Conservation (phyloP, 2,329 filamentous ascomycete genomes). For the Ilyonectria robusta region DNA sequence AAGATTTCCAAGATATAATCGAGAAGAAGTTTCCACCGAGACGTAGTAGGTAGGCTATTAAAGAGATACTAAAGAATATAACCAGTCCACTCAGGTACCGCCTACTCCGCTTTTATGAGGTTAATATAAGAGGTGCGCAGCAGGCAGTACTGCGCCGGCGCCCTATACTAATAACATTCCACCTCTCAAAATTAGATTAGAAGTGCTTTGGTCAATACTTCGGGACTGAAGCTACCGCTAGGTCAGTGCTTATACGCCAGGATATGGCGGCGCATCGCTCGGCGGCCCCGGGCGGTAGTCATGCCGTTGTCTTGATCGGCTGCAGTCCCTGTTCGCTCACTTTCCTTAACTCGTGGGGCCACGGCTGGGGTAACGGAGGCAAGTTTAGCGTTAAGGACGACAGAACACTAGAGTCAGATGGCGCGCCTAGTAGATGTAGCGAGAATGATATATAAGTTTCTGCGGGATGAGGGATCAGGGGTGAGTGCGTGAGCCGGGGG, state of each 20-base stretch:
- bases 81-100: background rate
- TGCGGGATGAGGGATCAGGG: too few species aligned
- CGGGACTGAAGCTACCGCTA: background rate
- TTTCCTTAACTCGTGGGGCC: background rate
- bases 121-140: background rate
- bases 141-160: background rate
- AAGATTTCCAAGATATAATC: background rate
- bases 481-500: too few species aligned
- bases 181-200: background rate
- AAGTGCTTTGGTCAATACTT: background rate
- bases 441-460: too few species aligned
- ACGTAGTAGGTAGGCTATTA: too few species aligned
- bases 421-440: too few species aligned
- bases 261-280: background rate
- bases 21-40: background rate
- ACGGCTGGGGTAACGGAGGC: background rate
- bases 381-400: background rate
- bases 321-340: background rate
- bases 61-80: background rate
- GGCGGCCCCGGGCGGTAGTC: background rate
- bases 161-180: background rate
- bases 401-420: background rate
- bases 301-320: background rate
- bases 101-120: background rate
- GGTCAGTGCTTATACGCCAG: background rate